Percentiles rank a stretch among this genome's conserved stretches.
phyloP scores from a whole-genome alignment of 208 protist species.

The Trypanosoma congolense region DNA sequence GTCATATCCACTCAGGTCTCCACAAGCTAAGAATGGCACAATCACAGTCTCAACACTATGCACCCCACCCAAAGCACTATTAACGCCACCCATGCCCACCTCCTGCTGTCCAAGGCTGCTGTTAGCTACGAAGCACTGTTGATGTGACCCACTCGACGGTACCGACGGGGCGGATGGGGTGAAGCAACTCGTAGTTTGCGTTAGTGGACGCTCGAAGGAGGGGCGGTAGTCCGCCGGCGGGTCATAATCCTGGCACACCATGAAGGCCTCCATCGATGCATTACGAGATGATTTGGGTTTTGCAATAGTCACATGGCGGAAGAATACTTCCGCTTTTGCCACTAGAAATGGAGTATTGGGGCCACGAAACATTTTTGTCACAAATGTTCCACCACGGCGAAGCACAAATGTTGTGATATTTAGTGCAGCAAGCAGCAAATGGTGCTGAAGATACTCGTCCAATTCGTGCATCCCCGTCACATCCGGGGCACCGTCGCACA shows the following conservation, averaged over 20 bases:
- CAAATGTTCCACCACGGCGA: slow-evolving; percentile 88
- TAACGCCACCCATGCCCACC: background rate
- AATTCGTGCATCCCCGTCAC: slow-evolving; percentile 99
- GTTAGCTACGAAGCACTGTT: background rate
- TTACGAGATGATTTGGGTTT: slow-evolving; percentile 97
- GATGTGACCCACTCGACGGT: background rate
- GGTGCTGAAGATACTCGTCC: slow-evolving; percentile 98
- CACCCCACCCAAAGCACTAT: background rate
- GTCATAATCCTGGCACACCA: slow-evolving; percentile 92
- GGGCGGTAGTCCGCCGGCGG: slow-evolving; percentile 82
- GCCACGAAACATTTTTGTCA: slow-evolving; percentile 98
- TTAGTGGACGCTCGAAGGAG: slow-evolving; percentile 36
- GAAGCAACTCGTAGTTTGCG: slow-evolving; percentile 21
- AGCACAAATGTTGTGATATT: slow-evolving; percentile 98
- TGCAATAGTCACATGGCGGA: slow-evolving; percentile 90
- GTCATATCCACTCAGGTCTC: slow-evolving; percentile 94
- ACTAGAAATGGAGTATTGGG: slow-evolving; percentile 91
- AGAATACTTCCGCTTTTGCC: slow-evolving; percentile 96
- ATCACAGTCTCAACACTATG: slow-evolving; percentile 38
- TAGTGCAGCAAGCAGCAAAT: slow-evolving; percentile 96
- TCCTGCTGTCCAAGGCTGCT: too few relatives aligned
- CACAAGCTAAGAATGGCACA: slow-evolving; percentile 96
- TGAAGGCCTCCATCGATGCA: slow-evolving; percentile 94
- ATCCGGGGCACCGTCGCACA: slow-evolving; percentile 99
- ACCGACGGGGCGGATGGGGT: slow-evolving; percentile 16